Evolutionary conservation across 1,139 yeast genomes (phyloP), one percentile per base, ranked within the genome.

Genomic region (Pichia sp.): DNA sequence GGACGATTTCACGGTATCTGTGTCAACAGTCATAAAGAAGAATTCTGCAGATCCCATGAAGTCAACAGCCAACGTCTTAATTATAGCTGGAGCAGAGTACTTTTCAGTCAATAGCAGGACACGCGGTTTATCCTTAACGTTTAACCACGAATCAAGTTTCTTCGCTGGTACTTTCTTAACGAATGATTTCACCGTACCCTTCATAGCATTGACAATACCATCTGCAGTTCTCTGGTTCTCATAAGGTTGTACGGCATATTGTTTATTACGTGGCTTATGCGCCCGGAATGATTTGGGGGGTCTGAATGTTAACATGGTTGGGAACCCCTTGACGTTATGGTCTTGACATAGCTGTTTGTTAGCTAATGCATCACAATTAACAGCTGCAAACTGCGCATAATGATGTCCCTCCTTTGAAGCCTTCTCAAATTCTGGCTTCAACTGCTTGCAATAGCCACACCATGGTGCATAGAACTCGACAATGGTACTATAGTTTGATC

Each of bases 381-480:
- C 88, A 12, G 95, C 84, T 3, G 77, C 96, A 13, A 87, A 83
- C 47, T 80, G 77, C 16, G 77, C 77, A 35, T 75, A 60, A 33
- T 80, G 81, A 21, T 68, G 67, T 11, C 83, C 62, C 28, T 62
- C 60, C 38, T 72, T 73, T 11, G 86, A 94, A 16, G 81, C 74
- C 51, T 77, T 80, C 39, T 66, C 64, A 55, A 67, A 81, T 1
- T 74, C 66, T 3, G 74, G 72, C 44, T 69, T 67, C 41, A 82
- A 57, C 42, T 74, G 69, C 45, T 73, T 67, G 51, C 93, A 82
- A 53, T 81, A 76, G 1, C 88, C 87, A 64, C 97, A 91, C 97
- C 97, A 91, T 26, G 97, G 97, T 5, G 97, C 97, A 57, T 91
- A 91, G 56, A 88, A 91, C 59, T 87, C 88, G 15, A 91, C 93